Base-by-base conservation (phyloP, 495 filamentous ascomycete species). In the Penicillium ucsense region DNA sequence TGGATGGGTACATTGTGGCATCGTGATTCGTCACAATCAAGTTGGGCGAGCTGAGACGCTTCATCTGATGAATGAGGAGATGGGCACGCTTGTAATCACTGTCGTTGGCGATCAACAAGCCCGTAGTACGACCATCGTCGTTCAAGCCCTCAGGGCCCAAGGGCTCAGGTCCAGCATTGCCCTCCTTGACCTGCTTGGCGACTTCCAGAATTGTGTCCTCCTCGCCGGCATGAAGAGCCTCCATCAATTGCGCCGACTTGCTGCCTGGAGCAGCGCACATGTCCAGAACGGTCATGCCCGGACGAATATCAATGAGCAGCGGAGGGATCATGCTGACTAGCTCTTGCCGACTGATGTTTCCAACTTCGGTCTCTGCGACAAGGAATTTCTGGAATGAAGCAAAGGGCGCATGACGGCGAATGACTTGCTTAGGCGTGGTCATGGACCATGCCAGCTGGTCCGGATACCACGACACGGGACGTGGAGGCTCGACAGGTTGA, bases 311-410 rank as follows among this genome's bases (percentile, higher is more conserved):
- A 77, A 97, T 86, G 48, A 97, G 71, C 43, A 97, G 80, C 27
- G 94, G 94, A 28, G 92, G 92, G 52, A 98, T 95, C 92, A 98
- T 98, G 74, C 87, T 94, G 50, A 98, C 92, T 20, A 91, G 81
- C 70, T 98, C 92, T 66, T 98, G 92, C 55, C 92, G 79, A 64
- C 84, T 94, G 61, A 98, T 97, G 60, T 97, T 98, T 59, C 92
- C 92, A 43, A 95, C 87, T 39, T 85, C 88, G 8, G 92, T 95
- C 72, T 98, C 92, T 29, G 89, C 90, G 27, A 98, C 92, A n/a
- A 98, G 72, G 73, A 94, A 98, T 62, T 92, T 94, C 66, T 98
- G 92, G 66, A 98, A 97, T 10, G 84, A 84, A 39, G 87, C 80
- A 62, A 98, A 98, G 3, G 94, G 94, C 5, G 85, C 78, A 63